Percentiles rank a stretch among this genome's conserved stretches.
phyloP scores from a whole-genome alignment of 2,329 filamentous ascomycete species.

The Fusarium sp. region DNA sequence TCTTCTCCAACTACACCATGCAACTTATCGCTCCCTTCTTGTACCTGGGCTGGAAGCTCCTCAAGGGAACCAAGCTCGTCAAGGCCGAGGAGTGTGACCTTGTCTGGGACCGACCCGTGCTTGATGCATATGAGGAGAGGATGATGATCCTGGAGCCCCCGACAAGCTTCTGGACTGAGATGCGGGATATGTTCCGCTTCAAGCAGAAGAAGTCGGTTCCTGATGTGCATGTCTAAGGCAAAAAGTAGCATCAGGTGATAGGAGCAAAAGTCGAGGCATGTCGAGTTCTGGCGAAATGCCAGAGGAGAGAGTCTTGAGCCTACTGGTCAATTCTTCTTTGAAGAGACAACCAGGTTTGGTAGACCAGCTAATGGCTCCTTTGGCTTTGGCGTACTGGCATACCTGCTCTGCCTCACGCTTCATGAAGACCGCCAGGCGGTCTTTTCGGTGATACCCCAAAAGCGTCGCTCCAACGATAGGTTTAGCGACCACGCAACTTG shows the following conservation, averaged over 20 bases:
- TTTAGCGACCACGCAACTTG: background rate
- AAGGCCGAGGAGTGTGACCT: slow-evolving; percentile 64
- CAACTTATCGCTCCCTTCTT: slow-evolving; percentile 60
- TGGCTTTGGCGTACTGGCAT: background rate
- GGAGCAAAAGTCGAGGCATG: background rate
- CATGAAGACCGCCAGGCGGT: background rate
- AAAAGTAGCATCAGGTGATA: background rate
- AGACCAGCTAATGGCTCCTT: background rate
- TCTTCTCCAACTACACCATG: slow-evolving; percentile 64
- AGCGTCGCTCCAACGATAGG: background rate
- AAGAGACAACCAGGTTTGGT: background rate
- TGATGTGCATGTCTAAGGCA: slow-evolving; percentile 24
- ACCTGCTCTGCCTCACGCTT: background rate
- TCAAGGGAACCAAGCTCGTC: slow-evolving; percentile 66
- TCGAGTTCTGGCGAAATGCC: background rate
- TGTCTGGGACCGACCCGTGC: slow-evolving; percentile 64
- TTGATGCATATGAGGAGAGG: slow-evolving; percentile 63
- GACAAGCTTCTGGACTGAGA: slow-evolving; percentile 53
- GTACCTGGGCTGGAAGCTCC: slow-evolving; percentile 68
- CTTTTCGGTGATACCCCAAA: background rate
- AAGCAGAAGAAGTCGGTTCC: slow-evolving; percentile 26
- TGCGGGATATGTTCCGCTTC: slow-evolving; percentile 25
- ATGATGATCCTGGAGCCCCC: slow-evolving; percentile 51
- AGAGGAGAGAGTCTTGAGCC: background rate
- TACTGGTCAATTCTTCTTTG: background rate